These are phyloP conservation scores for Boechera stricta DNA, from an alignment of 345 rosid genomes.

Conservation along the genomic window DNA sequence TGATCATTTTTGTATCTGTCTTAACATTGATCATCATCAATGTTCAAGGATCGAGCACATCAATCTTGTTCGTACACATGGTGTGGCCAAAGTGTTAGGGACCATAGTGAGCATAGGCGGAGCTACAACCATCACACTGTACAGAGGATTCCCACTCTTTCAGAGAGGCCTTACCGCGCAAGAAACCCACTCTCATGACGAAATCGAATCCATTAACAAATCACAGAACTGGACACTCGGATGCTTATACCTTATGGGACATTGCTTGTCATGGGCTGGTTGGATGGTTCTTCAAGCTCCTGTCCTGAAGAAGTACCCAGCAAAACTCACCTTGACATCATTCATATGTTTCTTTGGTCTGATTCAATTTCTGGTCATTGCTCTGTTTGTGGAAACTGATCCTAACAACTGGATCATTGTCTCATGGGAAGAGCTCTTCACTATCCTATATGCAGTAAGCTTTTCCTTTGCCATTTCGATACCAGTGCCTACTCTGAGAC, in stretches of 20 bases:
- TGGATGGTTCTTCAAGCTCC: conserved; percentile 88
- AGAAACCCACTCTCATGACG: conserved; percentile 25
- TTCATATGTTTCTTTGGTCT: conserved; percentile 67
- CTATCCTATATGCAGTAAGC: conserved; percentile 67
- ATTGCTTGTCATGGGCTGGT: conserved; percentile 80
- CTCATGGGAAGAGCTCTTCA: conserved; percentile 67
- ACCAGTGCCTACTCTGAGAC: too few species aligned
- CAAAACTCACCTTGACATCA: conserved; percentile 66
- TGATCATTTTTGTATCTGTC: not conserved
- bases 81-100: conserved; percentile 66
- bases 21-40: not conserved
- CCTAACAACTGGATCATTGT: conserved; percentile 57
- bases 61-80: conserved; percentile 58
- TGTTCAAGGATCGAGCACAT: conserved; percentile 59
- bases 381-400: conserved; percentile 62
- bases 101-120: conserved; percentile 71
- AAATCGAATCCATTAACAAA: conserved; percentile 33
- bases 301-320: conserved; percentile 70
- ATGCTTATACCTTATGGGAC: conserved; percentile 65
- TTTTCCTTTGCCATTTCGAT: too few species aligned
- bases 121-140: conserved; percentile 71
- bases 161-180: conserved; percentile 38
- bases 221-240: conserved; percentile 67
- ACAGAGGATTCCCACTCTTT: conserved; percentile 68
- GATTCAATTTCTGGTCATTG: conserved; percentile 63